Evolutionary conservation across 2,329 filamentous ascomycete genomes (phyloP).

Genomic region (Xylariaceae sp.): DNA sequence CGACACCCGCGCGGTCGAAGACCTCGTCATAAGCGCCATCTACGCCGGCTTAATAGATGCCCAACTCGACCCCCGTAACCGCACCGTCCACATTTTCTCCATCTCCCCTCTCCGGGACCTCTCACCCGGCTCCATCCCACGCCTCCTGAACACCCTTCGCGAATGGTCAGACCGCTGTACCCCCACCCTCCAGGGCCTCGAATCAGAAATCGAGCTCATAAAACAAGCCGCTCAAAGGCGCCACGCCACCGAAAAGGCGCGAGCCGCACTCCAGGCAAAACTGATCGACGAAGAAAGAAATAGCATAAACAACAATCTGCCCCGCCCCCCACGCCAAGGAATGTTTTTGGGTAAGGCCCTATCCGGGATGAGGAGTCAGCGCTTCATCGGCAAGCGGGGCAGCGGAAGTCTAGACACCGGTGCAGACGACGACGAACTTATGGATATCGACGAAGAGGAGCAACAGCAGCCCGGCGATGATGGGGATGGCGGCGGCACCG

Average conservation of each 20-base stretch:
- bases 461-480: constrained; percentile 33
- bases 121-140: constrained; percentile 62
- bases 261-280: constrained; percentile 44
- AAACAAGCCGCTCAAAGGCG: constrained; percentile 51
- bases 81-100: constrained; percentile 69
- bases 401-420: constrained; percentile 29
- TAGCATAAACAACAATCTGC: constrained; percentile 11
- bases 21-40: constrained; percentile 78
- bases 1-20: constrained; percentile 67
- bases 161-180: constrained; percentile 77
- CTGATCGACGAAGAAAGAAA: constrained; percentile 43
- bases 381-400: constrained; percentile 33
- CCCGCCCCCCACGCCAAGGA: constrained; percentile 24
- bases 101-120: constrained; percentile 85
- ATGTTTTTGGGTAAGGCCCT: constrained; percentile 25
- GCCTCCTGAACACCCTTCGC: constrained; percentile 61
- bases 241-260: constrained; percentile 44
- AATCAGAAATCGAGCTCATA: constrained; percentile 66
- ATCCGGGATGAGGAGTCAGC: constrained; percentile 20
- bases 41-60: constrained; percentile 78
- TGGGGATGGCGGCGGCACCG: constrained; percentile 37
- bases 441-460: constrained; percentile 51
- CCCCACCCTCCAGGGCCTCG: constrained; percentile 65
- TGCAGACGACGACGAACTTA: constrained; percentile 43
- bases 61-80: constrained; percentile 73